Conservation (phyloP, 2,329 filamentous ascomycete species). For the Colletotrichum gloeosporioides region DNA sequence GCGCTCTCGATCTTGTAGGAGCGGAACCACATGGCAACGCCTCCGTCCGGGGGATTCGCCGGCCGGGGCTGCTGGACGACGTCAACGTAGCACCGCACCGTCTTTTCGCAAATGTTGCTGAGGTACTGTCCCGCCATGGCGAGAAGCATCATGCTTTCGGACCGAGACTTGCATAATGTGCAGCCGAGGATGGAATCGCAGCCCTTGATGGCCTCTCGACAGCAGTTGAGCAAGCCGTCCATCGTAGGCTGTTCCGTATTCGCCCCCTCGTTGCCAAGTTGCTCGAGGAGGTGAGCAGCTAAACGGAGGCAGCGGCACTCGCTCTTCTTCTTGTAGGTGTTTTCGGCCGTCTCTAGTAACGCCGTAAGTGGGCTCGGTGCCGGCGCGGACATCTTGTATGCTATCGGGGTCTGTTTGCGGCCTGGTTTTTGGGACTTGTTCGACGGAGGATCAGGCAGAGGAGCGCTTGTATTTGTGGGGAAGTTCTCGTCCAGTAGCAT, state of each 20-base stretch:
- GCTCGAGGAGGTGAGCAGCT: neutral
- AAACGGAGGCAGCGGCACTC: neutral
- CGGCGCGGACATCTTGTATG: neutral
- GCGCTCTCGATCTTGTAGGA: constrained; percentile 2
- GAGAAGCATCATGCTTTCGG: constrained; percentile 9
- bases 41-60: neutral
- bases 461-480: neutral
- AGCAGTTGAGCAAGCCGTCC: neutral
- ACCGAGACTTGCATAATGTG: neutral
- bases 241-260: neutral
- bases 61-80: neutral
- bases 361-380: neutral
- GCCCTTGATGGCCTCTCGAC: neutral
- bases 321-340: neutral
- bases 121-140: constrained; percentile 1
- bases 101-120: constrained; percentile 9
- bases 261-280: neutral
- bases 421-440: neutral
- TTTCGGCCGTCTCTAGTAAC: neutral
- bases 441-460: neutral
- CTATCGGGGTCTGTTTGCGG: neutral
- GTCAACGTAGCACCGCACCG: neutral
- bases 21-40: neutral
- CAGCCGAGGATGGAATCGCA: neutral
- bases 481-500: neutral